Conservation (phyloP, 768 basidiomycete species). For the Rhizopogon rudus region DNA sequence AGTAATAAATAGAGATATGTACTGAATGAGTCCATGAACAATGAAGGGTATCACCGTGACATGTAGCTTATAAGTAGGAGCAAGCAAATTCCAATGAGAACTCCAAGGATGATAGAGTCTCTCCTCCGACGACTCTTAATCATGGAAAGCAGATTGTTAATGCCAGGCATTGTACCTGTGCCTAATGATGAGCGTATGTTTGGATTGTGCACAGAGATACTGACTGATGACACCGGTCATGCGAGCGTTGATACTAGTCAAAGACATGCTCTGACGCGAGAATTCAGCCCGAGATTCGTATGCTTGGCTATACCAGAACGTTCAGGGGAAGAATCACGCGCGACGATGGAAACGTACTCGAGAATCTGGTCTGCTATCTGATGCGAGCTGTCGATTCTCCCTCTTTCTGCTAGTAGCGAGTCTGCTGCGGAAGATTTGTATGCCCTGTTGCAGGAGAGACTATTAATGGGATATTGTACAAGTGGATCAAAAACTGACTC, state of each 20-base stretch:
- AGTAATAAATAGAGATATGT: not conserved
- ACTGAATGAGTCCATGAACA: not conserved
- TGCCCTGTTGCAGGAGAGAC: constrained; percentile 44
- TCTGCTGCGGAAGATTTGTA: constrained; percentile 90
- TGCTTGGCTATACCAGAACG: constrained; percentile 65
- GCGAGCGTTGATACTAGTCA: constrained; percentile 77
- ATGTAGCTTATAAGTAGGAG: constrained; percentile 55
- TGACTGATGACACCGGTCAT: constrained; percentile 81
- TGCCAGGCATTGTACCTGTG: constrained; percentile 86
- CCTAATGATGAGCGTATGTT: constrained; percentile 2
- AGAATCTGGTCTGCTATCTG: constrained; percentile 91
- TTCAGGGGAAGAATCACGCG: not conserved
- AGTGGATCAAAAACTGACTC: constrained; percentile 50
- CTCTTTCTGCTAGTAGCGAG: constrained; percentile 80
- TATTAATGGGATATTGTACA: not conserved
- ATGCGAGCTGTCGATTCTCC: constrained; percentile 89
- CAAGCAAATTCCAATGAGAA: constrained; percentile 81
- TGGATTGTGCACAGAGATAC: constrained; percentile 14
- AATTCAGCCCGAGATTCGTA: constrained; percentile 97
- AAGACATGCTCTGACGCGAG: constrained; percentile 66
- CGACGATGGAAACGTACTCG: constrained; percentile 47
- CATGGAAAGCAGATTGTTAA: constrained; percentile 87
- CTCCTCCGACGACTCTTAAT: constrained; percentile 87
- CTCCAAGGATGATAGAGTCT: constrained; percentile 86
- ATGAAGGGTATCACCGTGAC: constrained; percentile 18